phyloP scores from a whole-genome alignment of 192 early-diverging fungal genomes.

The Podochytrium sp. region DNA sequence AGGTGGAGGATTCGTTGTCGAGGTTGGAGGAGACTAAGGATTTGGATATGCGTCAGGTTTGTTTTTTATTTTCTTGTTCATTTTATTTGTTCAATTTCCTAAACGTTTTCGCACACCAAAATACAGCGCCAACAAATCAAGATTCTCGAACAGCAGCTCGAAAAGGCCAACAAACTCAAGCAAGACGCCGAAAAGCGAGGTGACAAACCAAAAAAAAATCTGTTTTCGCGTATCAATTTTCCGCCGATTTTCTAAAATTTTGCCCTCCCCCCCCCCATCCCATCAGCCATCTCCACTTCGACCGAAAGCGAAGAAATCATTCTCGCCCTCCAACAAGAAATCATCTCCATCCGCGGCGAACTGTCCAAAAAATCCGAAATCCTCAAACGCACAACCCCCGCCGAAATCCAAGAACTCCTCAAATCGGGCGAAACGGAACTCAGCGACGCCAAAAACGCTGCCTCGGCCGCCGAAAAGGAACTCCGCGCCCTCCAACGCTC shows the following conservation, averaged over 20 bases:
- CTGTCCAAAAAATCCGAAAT: conserved; percentile 24
- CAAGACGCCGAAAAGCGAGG: conserved; percentile 27
- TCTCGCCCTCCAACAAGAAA: conserved; percentile 28
- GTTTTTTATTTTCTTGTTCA: background rate
- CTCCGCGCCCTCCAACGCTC: conserved; percentile 16
- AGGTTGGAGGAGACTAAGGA: conserved; percentile 15
- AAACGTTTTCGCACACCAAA: too few relatives aligned
- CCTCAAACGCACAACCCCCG: conserved; percentile 14
- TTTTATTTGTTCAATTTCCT: background rate
- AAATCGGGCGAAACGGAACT: conserved; percentile 23
- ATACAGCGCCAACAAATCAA: conserved; percentile 29
- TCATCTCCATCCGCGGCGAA: conserved; percentile 27
- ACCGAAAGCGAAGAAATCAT: conserved; percentile 31
- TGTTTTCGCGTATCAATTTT: too few relatives aligned
- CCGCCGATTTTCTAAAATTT: background rate
- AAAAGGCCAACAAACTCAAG: conserved; percentile 21
- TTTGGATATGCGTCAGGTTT: conserved; percentile 14
- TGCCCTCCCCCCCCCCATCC: background rate
- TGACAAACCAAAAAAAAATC: background rate
- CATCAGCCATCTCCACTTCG: conserved; percentile 17
- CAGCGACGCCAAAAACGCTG: conserved; percentile 13
- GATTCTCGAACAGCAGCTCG: conserved; percentile 25
- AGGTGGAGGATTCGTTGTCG: background rate
- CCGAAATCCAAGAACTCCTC: conserved; percentile 28
- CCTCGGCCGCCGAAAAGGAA: conserved; percentile 23